A percentile compares a stretch with the other conserved stretches of the same genome.
Conservation (phyloP, 2,329 filamentous ascomycete species). For the Ilyonectria robusta region DNA sequence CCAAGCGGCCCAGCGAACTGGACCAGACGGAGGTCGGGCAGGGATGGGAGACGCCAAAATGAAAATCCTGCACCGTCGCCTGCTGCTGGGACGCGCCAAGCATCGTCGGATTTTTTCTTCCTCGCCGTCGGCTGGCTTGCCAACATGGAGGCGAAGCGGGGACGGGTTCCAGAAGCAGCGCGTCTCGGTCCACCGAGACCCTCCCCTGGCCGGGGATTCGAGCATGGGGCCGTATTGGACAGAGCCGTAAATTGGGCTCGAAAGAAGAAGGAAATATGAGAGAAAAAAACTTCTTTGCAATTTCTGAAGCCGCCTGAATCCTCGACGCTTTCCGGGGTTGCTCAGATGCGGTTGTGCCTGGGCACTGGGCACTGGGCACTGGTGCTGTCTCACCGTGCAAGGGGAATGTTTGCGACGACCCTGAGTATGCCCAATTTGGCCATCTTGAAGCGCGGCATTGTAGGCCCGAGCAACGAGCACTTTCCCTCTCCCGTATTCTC, state of each 20-base stretch:
- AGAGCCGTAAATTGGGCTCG: slow-evolving; percentile 14
- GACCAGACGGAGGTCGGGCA: slow-evolving; percentile 34
- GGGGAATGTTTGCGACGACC: neutral
- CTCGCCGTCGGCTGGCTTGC: slow-evolving; percentile 24
- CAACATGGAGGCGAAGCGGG: slow-evolving; percentile 34
- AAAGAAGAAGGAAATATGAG: neutral
- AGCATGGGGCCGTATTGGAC: slow-evolving; percentile 12
- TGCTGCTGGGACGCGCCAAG: slow-evolving; percentile 22
- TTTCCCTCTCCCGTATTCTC: neutral
- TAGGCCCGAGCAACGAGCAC: neutral
- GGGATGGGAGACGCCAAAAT: slow-evolving; percentile 23
- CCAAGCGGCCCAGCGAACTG: slow-evolving; percentile 38
- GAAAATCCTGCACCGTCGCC: slow-evolving; percentile 29
- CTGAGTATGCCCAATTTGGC: neutral
- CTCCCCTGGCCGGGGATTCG: slow-evolving; percentile 24
- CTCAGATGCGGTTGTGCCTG: neutral
- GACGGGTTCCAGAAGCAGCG: slow-evolving; percentile 42
- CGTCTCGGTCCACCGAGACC: slow-evolving; percentile 23
- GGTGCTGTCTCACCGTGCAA: neutral
- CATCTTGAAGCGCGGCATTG: neutral
- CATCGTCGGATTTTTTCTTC: slow-evolving; percentile 34
- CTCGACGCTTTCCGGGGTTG: slow-evolving; percentile 19
- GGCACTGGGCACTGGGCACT: neutral
- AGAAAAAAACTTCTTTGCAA: neutral
- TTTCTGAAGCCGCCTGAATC: slow-evolving; percentile 16